phyloP scores from a whole-genome alignment of 2,329 filamentous ascomycete species.

The Hypomyces perniciosus region DNA sequence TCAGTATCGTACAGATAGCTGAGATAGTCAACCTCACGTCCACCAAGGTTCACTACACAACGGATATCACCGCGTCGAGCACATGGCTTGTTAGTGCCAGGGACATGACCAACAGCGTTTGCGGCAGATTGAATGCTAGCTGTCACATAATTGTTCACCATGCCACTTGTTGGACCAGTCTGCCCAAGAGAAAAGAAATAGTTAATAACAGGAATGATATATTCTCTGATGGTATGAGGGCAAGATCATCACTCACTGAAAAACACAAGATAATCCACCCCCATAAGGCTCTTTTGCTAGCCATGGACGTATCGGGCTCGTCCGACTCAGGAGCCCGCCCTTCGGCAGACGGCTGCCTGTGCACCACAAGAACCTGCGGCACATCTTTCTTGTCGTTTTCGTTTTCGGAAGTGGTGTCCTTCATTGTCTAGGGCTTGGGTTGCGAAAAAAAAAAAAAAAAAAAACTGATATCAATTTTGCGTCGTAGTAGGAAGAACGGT shows the following conservation, averaged over 20 bases:
- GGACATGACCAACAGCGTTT: constrained; percentile 16
- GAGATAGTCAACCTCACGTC: constrained; percentile 17
- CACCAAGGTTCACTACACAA: constrained; percentile 17
- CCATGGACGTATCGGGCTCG: background rate
- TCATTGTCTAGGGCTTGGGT: too few relatives aligned
- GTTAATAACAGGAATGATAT: background rate
- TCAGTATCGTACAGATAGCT: constrained; percentile 13
- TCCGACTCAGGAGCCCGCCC: background rate
- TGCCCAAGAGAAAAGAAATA: background rate
- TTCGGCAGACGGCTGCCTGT: background rate
- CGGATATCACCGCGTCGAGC: constrained; percentile 15
- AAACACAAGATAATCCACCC: constrained; percentile 18
- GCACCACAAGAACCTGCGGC: background rate
- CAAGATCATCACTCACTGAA: constrained; percentile 6
- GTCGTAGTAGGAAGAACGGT: too few relatives aligned
- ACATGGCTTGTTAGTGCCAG: constrained; percentile 15
- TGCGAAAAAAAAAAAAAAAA: too few relatives aligned
- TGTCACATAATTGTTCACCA: constrained; percentile 17
- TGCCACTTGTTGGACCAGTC: constrained; percentile 16
- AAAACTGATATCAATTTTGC: too few relatives aligned
- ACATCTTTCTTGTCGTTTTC: background rate
- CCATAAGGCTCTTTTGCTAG: constrained; percentile 14
- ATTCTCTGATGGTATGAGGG: background rate
- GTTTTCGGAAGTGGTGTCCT: too few relatives aligned
- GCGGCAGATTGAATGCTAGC: constrained; percentile 18